A percentile compares a stretch with the other conserved stretches of the same genome.
phyloP scores from a whole-genome alignment of 2,329 filamentous ascomycete species.

The Monosporascus cannonballus region DNA sequence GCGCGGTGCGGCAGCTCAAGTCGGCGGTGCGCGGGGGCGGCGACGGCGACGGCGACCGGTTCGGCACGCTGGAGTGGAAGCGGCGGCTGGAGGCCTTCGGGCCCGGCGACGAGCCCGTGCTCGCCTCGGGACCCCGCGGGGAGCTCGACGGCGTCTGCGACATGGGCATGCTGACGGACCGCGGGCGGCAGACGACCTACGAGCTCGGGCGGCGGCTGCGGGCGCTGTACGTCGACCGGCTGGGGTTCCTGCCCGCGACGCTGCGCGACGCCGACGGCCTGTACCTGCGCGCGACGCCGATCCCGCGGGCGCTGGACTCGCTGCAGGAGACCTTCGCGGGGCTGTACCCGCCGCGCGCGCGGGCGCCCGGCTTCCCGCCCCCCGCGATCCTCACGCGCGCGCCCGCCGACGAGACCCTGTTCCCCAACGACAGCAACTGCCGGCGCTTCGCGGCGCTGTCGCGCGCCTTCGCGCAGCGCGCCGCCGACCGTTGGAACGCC shows the following conservation, averaged over 20 bases:
- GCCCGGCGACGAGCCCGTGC: constrained; percentile 58
- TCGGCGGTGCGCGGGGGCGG: constrained; percentile 40
- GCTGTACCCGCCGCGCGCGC: constrained; percentile 57
- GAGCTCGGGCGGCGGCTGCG: constrained; percentile 63
- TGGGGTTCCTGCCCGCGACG: constrained; percentile 60
- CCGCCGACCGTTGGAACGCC: constrained; percentile 68
- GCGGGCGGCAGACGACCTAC: constrained; percentile 65
- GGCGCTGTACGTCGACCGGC: constrained; percentile 66
- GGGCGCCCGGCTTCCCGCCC: constrained; percentile 43
- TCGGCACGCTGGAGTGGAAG: constrained; percentile 51
- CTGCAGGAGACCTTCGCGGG: constrained; percentile 70
- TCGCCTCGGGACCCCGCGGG: constrained; percentile 61
- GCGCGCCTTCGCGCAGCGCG: constrained; percentile 63
- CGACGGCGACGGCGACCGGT: constrained; percentile 24
- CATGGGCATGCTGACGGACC: constrained; percentile 69
- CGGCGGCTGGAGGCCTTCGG: constrained; percentile 81
- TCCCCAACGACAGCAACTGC: constrained; percentile 72
- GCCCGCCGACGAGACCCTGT: constrained; percentile 68
- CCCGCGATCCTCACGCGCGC: constrained; percentile 61
- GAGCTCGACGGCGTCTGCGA: constrained; percentile 79
- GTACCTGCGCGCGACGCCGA: constrained; percentile 68
- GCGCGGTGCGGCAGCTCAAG: constrained; percentile 64
- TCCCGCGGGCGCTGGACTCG: constrained; percentile 71
- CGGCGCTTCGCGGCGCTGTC: constrained; percentile 64
- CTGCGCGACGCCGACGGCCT: constrained; percentile 51